Percentiles rank a stretch among this genome's conserved stretches.
phyloP scores from a whole-genome alignment of 805 yeast species.

The Kodamaea neixiangensis region DNA sequence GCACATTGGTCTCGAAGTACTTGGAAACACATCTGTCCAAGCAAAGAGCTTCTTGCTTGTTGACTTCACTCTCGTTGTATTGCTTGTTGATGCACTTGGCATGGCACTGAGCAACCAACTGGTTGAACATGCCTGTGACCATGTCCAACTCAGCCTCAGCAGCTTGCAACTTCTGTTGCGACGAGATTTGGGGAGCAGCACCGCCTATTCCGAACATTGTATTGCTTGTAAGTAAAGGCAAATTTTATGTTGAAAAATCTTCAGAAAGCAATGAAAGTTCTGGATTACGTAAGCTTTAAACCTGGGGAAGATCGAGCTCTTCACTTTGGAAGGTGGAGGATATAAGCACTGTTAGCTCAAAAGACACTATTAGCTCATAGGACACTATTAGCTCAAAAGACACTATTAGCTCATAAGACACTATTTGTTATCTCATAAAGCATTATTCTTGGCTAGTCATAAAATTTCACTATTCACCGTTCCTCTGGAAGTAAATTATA shows the following conservation, averaged over 20 bases:
- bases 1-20: constrained; percentile 90
- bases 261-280: constrained; percentile 8
- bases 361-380: no score
- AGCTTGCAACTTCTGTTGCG: constrained; percentile 78
- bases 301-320: no score
- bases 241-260: constrained; percentile 11
- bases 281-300: constrained; percentile 10
- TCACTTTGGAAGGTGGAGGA: no score
- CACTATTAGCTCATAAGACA: no score
- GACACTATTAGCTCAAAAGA: no score
- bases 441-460: no score
- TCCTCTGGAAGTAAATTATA: no score
- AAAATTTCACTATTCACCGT: no score
- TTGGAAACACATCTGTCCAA: constrained; percentile 95
- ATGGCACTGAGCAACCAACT: constrained; percentile 86
- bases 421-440: no score
- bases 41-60: constrained; percentile 81
- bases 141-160: constrained; percentile 97
- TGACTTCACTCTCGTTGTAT: constrained; percentile 73
- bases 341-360: no score
- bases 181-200: constrained; percentile 67
- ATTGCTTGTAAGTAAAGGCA: constrained; percentile 8
- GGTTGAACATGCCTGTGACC: constrained; percentile 97
- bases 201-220: constrained; percentile 78
- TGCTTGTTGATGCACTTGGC: constrained; percentile 71